Base-by-base conservation (phyloP, 305 asterid genomes). In the Plantago coronopus region DNA sequence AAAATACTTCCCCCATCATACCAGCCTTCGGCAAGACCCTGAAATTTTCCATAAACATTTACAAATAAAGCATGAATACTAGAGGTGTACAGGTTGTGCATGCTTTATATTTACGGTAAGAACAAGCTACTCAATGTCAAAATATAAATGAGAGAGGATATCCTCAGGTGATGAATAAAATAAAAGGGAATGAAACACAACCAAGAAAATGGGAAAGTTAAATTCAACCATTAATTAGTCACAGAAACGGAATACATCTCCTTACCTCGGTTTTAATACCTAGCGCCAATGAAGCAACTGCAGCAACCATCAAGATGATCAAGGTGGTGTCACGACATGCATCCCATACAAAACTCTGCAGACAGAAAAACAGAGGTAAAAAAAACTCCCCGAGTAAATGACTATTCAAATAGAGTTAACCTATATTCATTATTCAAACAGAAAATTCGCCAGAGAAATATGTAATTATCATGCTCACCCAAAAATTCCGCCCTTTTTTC, bases 1-100 rank as follows among this genome's bases (percentile, higher is more conserved):
- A 88, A 88, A 71, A 93, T 93, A 81, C 97, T 93, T 73, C 99
- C 97, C 66, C 99, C 99, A 78, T 93, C 97, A 74, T 93, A 93
- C 99, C 98, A 93, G 69, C 98, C 97, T 79, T 89, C 94, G 81
- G 80, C 78, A 56, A 85, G 80, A 67, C 97, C 98, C 98, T 93
- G 64, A 53, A 76, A 65, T 23, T 57, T 55, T 59, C 14, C 34
- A 55, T 14, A 73, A 57, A 22, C 22, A 48, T 60, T 66, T 53
- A 62, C 69, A 60, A 44, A 4, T 44, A 54, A 54, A 68, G 56
- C 27, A 56, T 12, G 63, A 9, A 17, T 18, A 57, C 54, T 22
- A 47, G 19, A 44, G 65, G 15, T 53, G 12, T 29, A 51, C 12
- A 21, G 16, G 25, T 21, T 6, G 7, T 47, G 45, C 17, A 55